Evolutionary conservation across 225 moss, liverwort and hornwort genomes (phyloP).

Genomic region (Pseudoscleropodium purum): DNA sequence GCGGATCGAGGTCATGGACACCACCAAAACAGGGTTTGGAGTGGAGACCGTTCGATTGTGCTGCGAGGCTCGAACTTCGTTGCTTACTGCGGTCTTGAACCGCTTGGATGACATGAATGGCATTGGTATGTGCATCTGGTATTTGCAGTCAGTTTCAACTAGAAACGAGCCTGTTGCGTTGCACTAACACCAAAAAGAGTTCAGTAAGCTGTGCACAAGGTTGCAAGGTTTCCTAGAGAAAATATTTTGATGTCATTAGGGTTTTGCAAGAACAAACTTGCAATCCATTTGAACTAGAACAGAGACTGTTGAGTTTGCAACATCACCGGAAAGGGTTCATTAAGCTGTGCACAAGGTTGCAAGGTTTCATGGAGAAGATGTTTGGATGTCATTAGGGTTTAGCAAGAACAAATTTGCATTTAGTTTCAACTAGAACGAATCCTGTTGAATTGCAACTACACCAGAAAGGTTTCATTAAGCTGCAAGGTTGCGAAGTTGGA

Average conservation of each 20-base stretch:
- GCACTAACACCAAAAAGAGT: background rate
- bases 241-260: background rate
- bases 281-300: background rate
- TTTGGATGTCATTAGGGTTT: background rate
- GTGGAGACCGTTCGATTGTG: slow-evolving; percentile 29
- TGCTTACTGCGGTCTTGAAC: slow-evolving; percentile 46
- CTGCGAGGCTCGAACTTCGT: slow-evolving; percentile 39
- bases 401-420: background rate
- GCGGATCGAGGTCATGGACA: slow-evolving; percentile 29
- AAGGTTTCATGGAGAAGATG: background rate
- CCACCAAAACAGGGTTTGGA: slow-evolving; percentile 25
- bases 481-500: background rate
- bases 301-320: background rate
- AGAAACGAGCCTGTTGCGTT: background rate
- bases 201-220: background rate
- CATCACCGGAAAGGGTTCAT: background rate
- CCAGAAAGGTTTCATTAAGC: background rate
- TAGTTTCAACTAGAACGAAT: background rate
- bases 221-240: background rate
- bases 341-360: background rate
- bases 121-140: slow-evolving; percentile 14
- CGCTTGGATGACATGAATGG: slow-evolving; percentile 50
- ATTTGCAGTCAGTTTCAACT: background rate
- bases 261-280: background rate
- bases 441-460: background rate